Percentiles rank a stretch among this genome's conserved stretches.
These are phyloP conservation scores for Kwoniella shandongensis DNA, from an alignment of 768 basidiomycete species.

Conservation along the genomic window DNA sequence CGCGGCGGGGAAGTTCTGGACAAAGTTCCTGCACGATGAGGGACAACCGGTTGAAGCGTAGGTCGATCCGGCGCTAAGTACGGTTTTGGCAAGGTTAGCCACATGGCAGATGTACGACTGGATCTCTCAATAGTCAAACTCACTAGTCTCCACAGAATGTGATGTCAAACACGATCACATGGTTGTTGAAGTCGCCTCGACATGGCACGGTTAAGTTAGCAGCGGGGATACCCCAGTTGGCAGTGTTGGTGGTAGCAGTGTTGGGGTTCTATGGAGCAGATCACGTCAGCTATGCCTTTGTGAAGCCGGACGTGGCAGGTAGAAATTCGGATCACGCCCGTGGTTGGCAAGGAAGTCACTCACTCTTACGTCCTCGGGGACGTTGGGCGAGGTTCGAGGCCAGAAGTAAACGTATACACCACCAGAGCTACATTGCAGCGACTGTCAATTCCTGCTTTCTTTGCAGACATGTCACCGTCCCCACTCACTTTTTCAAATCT, in stretches of 20 bases:
- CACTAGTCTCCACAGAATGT: constrained; percentile 50
- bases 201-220: constrained; percentile 51
- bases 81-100: neutral
- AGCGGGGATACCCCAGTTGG: constrained; percentile 43
- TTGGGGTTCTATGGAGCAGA: constrained; percentile 33
- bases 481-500: constrained; percentile 43
- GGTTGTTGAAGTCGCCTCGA: constrained; percentile 46
- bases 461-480: too few relatives aligned
- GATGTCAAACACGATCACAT: constrained; percentile 60
- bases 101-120: neutral
- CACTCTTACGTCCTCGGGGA: constrained; percentile 58
- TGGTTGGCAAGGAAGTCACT: constrained; percentile 54
- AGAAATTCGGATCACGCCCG: too few relatives aligned
- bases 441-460: neutral
- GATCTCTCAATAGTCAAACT: constrained; percentile 10
- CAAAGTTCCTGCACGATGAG: constrained; percentile 57
- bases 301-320: too few relatives aligned
- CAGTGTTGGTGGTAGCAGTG: constrained; percentile 36
- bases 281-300: constrained; percentile 53
- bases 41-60: constrained; percentile 43
- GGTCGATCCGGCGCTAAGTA: constrained; percentile 35
- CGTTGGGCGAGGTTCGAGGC: constrained; percentile 57
- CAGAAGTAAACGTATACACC: constrained; percentile 68
- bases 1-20: constrained; percentile 62
- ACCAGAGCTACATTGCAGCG: constrained; percentile 32